phyloP scores from a whole-genome alignment of 2,329 filamentous ascomycete species.

The Ophiocordyceps unilateralis region DNA sequence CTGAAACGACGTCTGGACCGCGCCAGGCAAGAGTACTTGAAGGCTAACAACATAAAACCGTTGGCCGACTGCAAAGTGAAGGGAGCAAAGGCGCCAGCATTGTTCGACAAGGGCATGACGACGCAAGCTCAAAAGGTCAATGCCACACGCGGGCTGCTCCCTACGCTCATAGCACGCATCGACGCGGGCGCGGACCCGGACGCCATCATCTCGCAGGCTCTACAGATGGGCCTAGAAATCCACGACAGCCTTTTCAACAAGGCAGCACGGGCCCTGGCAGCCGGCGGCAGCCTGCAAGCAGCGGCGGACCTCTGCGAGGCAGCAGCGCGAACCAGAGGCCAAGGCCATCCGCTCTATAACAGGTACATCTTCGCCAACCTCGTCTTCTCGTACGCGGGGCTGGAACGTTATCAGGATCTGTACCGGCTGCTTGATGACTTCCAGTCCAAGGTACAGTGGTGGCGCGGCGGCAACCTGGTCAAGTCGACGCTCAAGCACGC shows the following conservation, averaged over 20 bases:
- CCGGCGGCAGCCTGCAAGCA: slow-evolving; percentile 11
- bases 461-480: slow-evolving; percentile 19
- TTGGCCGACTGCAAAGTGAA: not conserved
- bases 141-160: slow-evolving; percentile 20
- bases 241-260: slow-evolving; percentile 19
- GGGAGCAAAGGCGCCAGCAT: not conserved
- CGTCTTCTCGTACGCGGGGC: slow-evolving; percentile 15
- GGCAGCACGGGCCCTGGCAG: slow-evolving; percentile 14
- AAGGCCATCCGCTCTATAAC: slow-evolving; percentile 17
- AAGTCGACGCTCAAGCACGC: slow-evolving; percentile 20
- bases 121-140: slow-evolving; percentile 16
- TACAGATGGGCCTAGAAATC: slow-evolving; percentile 12
- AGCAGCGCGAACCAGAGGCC: slow-evolving; percentile 19
- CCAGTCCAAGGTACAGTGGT: slow-evolving; percentile 14
- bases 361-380: slow-evolving; percentile 21
- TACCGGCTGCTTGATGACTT: slow-evolving; percentile 14
- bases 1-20: slow-evolving; percentile 1
- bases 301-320: slow-evolving; percentile 16
- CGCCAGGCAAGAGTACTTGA: not conserved
- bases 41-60: too few species aligned
- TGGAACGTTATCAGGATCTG: slow-evolving; percentile 14
- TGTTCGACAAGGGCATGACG: too few species aligned
- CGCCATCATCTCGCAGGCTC: slow-evolving; percentile 11
- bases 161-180: slow-evolving; percentile 20
- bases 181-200: slow-evolving; percentile 13